These are phyloP conservation scores for Cytospora schulzeri DNA, from an alignment of 2,329 filamentous ascomycete species.

Conservation along the genomic window DNA sequence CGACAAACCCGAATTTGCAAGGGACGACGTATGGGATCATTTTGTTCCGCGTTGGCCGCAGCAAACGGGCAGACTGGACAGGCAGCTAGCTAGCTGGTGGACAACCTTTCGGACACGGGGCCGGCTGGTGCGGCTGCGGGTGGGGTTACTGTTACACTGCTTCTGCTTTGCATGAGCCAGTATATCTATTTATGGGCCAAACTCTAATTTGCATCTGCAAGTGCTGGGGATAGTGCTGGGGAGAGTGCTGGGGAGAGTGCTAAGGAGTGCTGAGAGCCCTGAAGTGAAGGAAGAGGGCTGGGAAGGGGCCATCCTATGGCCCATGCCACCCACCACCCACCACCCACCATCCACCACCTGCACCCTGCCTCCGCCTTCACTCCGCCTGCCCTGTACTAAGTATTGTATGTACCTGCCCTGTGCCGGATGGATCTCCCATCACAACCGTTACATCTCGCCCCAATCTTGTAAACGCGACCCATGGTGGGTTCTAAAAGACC, in stretches of 20 bases:
- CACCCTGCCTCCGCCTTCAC: neutral
- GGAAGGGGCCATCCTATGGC: conserved; percentile 2
- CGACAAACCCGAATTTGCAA: neutral
- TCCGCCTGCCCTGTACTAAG: no score
- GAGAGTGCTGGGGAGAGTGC: no score
- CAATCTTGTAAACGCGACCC: neutral
- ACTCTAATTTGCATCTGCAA: conserved; percentile 19
- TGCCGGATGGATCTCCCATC: neutral
- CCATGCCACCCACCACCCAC: neutral
- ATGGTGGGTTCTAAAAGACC: neutral
- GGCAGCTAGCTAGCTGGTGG: no score
- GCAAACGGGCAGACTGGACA: neutral
- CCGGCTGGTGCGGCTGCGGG: conserved; percentile 1
- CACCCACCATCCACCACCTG: neutral
- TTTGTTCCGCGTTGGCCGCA: neutral
- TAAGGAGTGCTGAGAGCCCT: no score
- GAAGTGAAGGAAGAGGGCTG: neutral
- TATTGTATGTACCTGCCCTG: no score
- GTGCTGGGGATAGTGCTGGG: conserved; percentile 1
- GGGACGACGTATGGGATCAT: neutral
- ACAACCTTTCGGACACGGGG: neutral
- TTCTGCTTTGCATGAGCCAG: conserved; percentile 6
- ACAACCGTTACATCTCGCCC: neutral
- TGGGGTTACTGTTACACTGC: conserved; percentile 12
- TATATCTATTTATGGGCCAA: conserved; percentile 18